Base-by-base conservation (phyloP, 1,284 basidiomycete genomes). In the Phenoliferia sp. region DNA sequence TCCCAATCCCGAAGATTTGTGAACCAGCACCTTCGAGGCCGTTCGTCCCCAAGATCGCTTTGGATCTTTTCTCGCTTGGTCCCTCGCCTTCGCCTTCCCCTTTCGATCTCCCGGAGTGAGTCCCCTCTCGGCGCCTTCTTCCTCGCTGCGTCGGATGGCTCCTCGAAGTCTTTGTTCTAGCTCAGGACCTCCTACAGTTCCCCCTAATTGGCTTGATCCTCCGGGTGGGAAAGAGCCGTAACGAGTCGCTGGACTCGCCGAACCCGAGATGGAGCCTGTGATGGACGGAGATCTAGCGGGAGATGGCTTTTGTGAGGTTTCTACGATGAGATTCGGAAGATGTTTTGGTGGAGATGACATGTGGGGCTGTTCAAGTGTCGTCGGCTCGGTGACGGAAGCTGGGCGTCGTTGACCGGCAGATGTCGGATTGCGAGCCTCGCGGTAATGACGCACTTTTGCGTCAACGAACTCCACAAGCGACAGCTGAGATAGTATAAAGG, bases 141-240 rank as follows among this genome's bases (percentile, higher is more conserved):
- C n/a, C 12, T 31, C 7, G 36, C 36, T 22, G 10, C 22, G 28
- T 6, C 56, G 52, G 35, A 63, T 44, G 26, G 31, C 2, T 15
- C 62, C 35, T 22, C 61, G 34, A 28, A 62, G 17, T 7, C 29
- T 16, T 35, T 61, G 63, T 31, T 62, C 63, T n/a, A 39, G 50
- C 7, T n/a, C 29, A 39, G n/a, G 15, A 12, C 22, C 44, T 28
- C 17, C 28, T 4, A 55, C 31, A 17, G 50, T 44, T 22, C n/a
- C 29, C 7, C 48, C 31, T 28, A 17, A 19, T 2, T n/a, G n/a
- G 34, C 26, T n/a, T n/a, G 62, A 62, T 12, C n/a, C 39, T 0
- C 22, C 36, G 1, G 70, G 70, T 2, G 70, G 68, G 64, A 72
- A 72, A n/a, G 64, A 66, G 17, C 70, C 70, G 62, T 72, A 72